Evolutionary conservation across 129 eudicot genomes (phyloP).

Genomic region (Artemisia argyi): DNA sequence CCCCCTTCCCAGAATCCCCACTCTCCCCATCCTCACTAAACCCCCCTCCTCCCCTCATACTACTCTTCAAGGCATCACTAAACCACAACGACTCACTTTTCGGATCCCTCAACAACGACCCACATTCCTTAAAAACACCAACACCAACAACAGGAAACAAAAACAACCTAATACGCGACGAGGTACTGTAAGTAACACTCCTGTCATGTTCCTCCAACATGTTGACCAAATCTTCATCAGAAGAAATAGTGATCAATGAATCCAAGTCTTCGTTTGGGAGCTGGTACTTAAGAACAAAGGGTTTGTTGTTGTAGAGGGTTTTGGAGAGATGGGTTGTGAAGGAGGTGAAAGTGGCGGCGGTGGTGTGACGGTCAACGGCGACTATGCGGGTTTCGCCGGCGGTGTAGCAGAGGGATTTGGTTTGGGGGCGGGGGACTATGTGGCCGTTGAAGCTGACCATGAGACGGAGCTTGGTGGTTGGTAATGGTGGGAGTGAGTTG

Average conservation of each 20-base stretch:
- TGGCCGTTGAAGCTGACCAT: slow-evolving; percentile 93
- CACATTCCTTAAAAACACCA: slow-evolving; percentile 4
- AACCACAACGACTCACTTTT: slow-evolving; percentile 51
- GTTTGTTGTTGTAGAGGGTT: slow-evolving; percentile 50
- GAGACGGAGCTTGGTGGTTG: slow-evolving; percentile 66
- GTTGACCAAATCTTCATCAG: slow-evolving; percentile 73
- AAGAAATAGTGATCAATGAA: slow-evolving; percentile 60
- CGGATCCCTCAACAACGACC: slow-evolving; percentile 56
- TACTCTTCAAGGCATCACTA: slow-evolving; percentile 65
- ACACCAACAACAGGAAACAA: slow-evolving; percentile 53
- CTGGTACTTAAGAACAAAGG: slow-evolving; percentile 71
- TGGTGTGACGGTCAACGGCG: slow-evolving; percentile 77
- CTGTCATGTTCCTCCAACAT: slow-evolving; percentile 90
- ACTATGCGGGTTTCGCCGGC: slow-evolving; percentile 89
- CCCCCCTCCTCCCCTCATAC: slow-evolving; percentile 49
- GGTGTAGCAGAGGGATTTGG: slow-evolving; percentile 71
- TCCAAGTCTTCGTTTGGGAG: slow-evolving; percentile 83
- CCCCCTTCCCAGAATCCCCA: slow-evolving; percentile 37
- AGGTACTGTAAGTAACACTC: slow-evolving; percentile 27
- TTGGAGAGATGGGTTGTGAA: slow-evolving; percentile 62
- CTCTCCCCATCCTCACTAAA: slow-evolving; percentile 39
- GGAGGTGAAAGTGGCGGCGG: slow-evolving; percentile 47
- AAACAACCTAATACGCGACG: slow-evolving; percentile 66
- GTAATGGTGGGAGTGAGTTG: slow-evolving; percentile 39
- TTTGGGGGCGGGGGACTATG: slow-evolving; percentile 75